Percentiles rank a stretch among this genome's conserved stretches.
Evolutionary conservation across 108 stramenopile genomes (phyloP).

Genomic region (Skeletonema marinoi): DNA sequence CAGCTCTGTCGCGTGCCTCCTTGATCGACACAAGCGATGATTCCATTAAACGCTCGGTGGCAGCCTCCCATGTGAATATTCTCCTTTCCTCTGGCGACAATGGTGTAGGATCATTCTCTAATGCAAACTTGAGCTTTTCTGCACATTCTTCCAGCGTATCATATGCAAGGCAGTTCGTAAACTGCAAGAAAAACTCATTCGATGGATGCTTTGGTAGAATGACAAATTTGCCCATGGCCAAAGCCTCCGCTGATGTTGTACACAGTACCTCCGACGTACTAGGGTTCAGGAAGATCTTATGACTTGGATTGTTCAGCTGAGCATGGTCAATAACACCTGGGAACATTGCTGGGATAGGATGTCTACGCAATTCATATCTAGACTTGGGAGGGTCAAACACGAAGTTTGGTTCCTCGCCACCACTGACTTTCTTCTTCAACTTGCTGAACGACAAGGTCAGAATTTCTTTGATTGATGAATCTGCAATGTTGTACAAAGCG

Average conservation of each 20-base stretch:
- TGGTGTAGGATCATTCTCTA: slow-evolving; percentile 76
- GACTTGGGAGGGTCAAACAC: slow-evolving; percentile 76
- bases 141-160: slow-evolving; percentile 77
- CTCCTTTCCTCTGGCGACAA: slow-evolving; percentile 65
- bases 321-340: slow-evolving; percentile 90
- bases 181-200: slow-evolving; percentile 90
- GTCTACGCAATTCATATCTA: slow-evolving; percentile 66
- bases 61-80: slow-evolving; percentile 92
- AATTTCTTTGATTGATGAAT: slow-evolving; percentile 52
- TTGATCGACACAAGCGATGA: slow-evolving; percentile 57
- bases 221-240: slow-evolving; percentile 96
- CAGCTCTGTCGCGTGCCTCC: slow-evolving; percentile 56
- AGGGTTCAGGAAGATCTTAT: slow-evolving; percentile 93
- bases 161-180: slow-evolving; percentile 82
- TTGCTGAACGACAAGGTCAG: slow-evolving; percentile 44
- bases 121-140: slow-evolving; percentile 62
- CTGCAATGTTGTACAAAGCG: slow-evolving; percentile 54
- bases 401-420: slow-evolving; percentile 19
- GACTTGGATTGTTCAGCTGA: slow-evolving; percentile 61
- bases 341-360: slow-evolving; percentile 78
- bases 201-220: slow-evolving; percentile 82
- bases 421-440: slow-evolving; percentile 8
- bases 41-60: slow-evolving; percentile 84
- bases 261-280: slow-evolving; percentile 92
- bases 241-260: slow-evolving; percentile 94